A percentile compares a stretch with the other conserved stretches of the same genome.
phyloP scores from a whole-genome alignment of 345 rosid genomes.

The Iberis pinnata region DNA sequence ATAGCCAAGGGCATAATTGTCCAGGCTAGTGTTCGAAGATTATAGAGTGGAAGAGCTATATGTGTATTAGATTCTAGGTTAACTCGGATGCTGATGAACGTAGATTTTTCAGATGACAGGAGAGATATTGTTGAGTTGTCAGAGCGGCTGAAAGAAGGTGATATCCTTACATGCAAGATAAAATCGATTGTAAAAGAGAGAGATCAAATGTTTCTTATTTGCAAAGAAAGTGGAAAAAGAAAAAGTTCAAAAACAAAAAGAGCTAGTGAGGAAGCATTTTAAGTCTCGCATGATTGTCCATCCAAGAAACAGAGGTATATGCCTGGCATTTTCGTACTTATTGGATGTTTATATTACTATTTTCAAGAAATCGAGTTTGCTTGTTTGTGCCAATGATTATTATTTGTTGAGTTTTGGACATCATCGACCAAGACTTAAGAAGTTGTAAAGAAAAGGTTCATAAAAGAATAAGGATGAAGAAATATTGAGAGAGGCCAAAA shows the following conservation, averaged over 20 bases:
- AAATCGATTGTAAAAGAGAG: constrained; percentile 77
- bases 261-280: constrained; percentile 86
- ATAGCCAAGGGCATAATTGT: constrained; percentile 71
- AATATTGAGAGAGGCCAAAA: no score
- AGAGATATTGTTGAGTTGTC: constrained; percentile 65
- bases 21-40: constrained; percentile 65
- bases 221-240: constrained; percentile 87
- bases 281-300: constrained; percentile 95
- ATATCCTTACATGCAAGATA: constrained; percentile 70
- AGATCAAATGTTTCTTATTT: constrained; percentile 72
- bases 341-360: no score
- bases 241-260: constrained; percentile 86
- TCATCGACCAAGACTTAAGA: no score
- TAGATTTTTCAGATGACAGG: constrained; percentile 78
- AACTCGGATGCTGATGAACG: constrained; percentile 57
- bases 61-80: constrained; percentile 73
- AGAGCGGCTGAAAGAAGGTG: constrained; percentile 69
- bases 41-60: constrained; percentile 58
- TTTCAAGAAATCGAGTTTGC: no score
- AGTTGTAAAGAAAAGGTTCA: no score
- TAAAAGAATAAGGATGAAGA: no score
- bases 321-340: no score
- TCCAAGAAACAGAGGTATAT: no score
- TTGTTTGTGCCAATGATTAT: no score
- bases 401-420: no score